Conservation (phyloP, 164 flowering plant genomes). For the Kingdonia uniflora region DNA sequence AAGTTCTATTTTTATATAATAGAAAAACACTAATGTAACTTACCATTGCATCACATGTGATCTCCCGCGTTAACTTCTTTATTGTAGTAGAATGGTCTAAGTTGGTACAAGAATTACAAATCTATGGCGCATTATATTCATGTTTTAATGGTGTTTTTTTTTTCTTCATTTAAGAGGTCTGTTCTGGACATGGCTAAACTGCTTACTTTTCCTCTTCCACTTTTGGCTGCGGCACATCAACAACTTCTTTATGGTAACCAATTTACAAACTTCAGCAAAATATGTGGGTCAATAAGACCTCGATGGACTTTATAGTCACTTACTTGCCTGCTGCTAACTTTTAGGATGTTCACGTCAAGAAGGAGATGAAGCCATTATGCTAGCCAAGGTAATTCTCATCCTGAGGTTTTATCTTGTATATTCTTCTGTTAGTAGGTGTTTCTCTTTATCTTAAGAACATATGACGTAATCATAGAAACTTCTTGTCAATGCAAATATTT, state of each 20-base stretch:
- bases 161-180: constrained; percentile 35
- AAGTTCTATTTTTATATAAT: too few species aligned
- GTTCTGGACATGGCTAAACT: constrained; percentile 62
- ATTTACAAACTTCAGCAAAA: not conserved
- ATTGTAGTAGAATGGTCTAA: too few species aligned
- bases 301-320: constrained; percentile 4
- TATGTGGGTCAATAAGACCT: not conserved
- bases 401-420: not conserved
- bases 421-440: not conserved
- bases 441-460: too few species aligned
- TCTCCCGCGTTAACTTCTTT: too few species aligned
- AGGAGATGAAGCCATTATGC: constrained; percentile 27
- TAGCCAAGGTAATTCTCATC: constrained; percentile 42
- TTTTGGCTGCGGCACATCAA: constrained; percentile 75
- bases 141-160: constrained; percentile 6
- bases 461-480: too few species aligned
- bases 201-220: constrained; percentile 78
- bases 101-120: too few species aligned
- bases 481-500: not conserved
- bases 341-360: constrained; percentile 43
- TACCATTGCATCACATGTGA: too few species aligned
- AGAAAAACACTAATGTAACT: too few species aligned
- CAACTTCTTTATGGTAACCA: constrained; percentile 69
- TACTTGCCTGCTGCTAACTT: constrained; percentile 8
- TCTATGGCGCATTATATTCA: not conserved